Percentiles rank a stretch among this genome's conserved stretches.
Conservation (phyloP, 331 rosid species). For the Prunus yedoensis region DNA sequence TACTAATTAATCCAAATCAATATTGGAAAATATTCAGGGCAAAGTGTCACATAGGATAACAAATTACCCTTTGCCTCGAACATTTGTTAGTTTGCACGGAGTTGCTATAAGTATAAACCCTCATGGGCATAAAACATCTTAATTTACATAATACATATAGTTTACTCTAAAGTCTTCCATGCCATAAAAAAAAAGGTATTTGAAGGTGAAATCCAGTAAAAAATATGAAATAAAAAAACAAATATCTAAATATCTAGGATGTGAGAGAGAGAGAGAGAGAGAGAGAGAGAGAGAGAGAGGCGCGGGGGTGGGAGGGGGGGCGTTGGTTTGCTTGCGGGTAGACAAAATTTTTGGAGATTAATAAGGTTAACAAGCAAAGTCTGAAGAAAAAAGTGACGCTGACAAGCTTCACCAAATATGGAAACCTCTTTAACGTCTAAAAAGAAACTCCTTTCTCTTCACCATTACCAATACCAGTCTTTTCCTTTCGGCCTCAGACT, state of each 20-base stretch:
- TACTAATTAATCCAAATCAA: too few relatives aligned
- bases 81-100: too few relatives aligned
- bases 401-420: constrained; percentile 27
- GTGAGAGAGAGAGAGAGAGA: background rate
- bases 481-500: background rate
- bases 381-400: constrained; percentile 17
- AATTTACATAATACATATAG: too few relatives aligned
- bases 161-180: too few relatives aligned
- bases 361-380: constrained; percentile 29
- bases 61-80: too few relatives aligned
- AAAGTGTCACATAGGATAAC: too few relatives aligned
- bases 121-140: too few relatives aligned
- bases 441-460: background rate
- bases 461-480: background rate
- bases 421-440: constrained; percentile 22
- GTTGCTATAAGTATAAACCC: too few relatives aligned
- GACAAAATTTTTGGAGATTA: constrained; percentile 9
- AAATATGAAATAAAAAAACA: background rate
- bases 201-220: background rate
- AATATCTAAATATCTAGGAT: background rate
- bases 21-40: too few relatives aligned
- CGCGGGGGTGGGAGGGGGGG: too few relatives aligned
- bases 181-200: background rate
- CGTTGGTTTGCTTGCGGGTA: background rate
- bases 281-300: too few relatives aligned